Evolutionary conservation across 2,329 filamentous ascomycete genomes (phyloP), one percentile per base, ranked within the genome.

Genomic region (Aspergillus sp.): DNA sequence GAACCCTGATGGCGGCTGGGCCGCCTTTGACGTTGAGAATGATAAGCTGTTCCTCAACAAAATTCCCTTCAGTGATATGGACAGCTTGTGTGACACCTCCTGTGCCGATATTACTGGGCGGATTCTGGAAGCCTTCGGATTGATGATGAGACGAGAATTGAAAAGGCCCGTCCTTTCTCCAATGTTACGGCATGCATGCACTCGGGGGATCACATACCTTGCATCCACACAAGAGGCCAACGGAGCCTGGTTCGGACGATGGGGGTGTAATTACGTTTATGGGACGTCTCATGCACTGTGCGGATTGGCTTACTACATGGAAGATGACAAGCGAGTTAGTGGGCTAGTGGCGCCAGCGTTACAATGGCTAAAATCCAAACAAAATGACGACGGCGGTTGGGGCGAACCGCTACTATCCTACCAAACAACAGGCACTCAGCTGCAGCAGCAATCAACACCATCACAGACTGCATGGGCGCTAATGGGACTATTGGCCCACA

Each of bases 11-110:
- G 74, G 74, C 32, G 76, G 75, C 0, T 78, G 73, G 74, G 74
- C 57, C 2, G 71, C 71, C 5, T 78, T 78, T 49, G 76, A 78
- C 52, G 32, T 60, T 4, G 65, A 74, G 5, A 78, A 77, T 54
- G 63, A 77, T 57, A 64, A 67, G 30, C 56, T 69, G 0, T 77
- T 68, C 30, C 60, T 77, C 5, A 74, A 78, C 47, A 70, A 70
- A 19, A 72, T 75, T 28, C 74, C 74, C 1, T 78, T 78, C 61
- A 72, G 67, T 32, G 74, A 79, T 55, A 75, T 75, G 68, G 64
- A 74, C 21, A 64, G 61, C 10, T 64, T 78, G 13, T 76, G 70
- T 43, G 76, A 78, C 50, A 70, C 72, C 1, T 73, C 68, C 7
- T 67, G 63, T 2, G 63, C 74, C 0, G 76, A 78, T 54, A 64